Evolutionary conservation across 805 yeast species (phyloP).

Genomic region (Spencermartinsiella europaea): DNA sequence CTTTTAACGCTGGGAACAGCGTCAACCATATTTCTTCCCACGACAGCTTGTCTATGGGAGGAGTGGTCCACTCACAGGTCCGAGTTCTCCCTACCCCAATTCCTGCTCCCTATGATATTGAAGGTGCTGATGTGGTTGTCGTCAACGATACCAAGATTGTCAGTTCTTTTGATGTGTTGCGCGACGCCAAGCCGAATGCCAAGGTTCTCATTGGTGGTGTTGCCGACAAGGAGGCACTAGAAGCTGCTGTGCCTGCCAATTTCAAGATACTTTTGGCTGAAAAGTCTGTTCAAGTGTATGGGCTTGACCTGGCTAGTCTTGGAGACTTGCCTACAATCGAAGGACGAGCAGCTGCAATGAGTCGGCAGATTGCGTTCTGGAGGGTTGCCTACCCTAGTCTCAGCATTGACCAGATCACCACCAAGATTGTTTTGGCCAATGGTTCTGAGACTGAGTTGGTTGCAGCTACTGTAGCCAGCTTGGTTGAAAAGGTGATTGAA

Average conservation of each 20-base stretch:
- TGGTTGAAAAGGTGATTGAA: constrained; percentile 30
- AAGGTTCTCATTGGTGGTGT: constrained; percentile 40
- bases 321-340: constrained; percentile 67
- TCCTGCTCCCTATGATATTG: constrained; percentile 35
- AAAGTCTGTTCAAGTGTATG: constrained; percentile 48
- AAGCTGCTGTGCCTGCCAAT: constrained; percentile 47
- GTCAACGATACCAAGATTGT: constrained; percentile 59
- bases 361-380: constrained; percentile 80
- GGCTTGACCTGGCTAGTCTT: constrained; percentile 57
- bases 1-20: constrained; percentile 46
- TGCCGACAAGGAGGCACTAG: constrained; percentile 39
- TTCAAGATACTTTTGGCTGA: constrained; percentile 49
- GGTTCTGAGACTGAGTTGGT: constrained; percentile 80
- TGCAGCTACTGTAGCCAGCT: constrained; percentile 44
- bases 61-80: constrained; percentile 57
- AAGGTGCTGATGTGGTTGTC: constrained; percentile 57
- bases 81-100: constrained; percentile 43
- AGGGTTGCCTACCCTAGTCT: constrained; percentile 56
- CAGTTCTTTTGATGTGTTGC: constrained; percentile 54
- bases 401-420: constrained; percentile 56
- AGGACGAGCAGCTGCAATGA: constrained; percentile 71
- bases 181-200: constrained; percentile 53
- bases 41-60: constrained; percentile 71
- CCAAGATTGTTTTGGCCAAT: constrained; percentile 72
- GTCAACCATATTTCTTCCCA: constrained; percentile 58